Conservation (phyloP, 306 rosid genomes). For the Canavalia gladiata region DNA sequence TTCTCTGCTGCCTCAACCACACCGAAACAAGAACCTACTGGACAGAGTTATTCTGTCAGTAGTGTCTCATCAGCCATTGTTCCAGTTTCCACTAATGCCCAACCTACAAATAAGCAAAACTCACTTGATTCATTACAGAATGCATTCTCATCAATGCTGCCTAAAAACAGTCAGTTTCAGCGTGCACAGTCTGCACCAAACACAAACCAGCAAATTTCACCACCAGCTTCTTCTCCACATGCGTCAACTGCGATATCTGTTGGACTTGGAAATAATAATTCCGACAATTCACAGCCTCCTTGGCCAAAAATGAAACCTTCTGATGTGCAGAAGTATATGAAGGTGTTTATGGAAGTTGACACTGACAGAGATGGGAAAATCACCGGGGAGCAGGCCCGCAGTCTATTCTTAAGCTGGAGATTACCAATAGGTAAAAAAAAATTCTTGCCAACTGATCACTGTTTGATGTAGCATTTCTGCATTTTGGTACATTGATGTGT, state of each 20-base stretch:
- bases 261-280: slow-evolving; percentile 65
- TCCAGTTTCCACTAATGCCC: slow-evolving; percentile 71
- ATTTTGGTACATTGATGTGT: slow-evolving; percentile 33
- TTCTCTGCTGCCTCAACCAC: slow-evolving; percentile 63
- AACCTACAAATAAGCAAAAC: slow-evolving; percentile 60
- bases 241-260: slow-evolving; percentile 65
- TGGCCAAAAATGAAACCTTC: slow-evolving; percentile 99
- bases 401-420: slow-evolving; percentile 95
- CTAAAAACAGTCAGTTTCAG: slow-evolving; percentile 63
- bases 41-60: slow-evolving; percentile 60
- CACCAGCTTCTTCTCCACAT: slow-evolving; percentile 64
- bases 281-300: slow-evolving; percentile 67
- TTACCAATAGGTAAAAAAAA: slow-evolving; percentile 83
- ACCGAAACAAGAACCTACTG: slow-evolving; percentile 65
- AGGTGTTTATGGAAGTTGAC: slow-evolving; percentile 94
- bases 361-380: slow-evolving; percentile 93
- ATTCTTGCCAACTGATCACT: slow-evolving; percentile 14
- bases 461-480: slow-evolving; percentile 34
- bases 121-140: slow-evolving; percentile 76
- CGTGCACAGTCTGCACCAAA: slow-evolving; percentile 61
- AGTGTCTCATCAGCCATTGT: slow-evolving; percentile 56
- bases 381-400: slow-evolving; percentile 96
- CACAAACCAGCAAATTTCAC: slow-evolving; percentile 64
- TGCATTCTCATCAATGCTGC: slow-evolving; percentile 69
- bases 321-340: slow-evolving; percentile 88